A percentile compares a stretch with the other conserved stretches of the same genome.
Conservation (phyloP, 139 green algal species). For the Pedinophyceae sp. region DNA sequence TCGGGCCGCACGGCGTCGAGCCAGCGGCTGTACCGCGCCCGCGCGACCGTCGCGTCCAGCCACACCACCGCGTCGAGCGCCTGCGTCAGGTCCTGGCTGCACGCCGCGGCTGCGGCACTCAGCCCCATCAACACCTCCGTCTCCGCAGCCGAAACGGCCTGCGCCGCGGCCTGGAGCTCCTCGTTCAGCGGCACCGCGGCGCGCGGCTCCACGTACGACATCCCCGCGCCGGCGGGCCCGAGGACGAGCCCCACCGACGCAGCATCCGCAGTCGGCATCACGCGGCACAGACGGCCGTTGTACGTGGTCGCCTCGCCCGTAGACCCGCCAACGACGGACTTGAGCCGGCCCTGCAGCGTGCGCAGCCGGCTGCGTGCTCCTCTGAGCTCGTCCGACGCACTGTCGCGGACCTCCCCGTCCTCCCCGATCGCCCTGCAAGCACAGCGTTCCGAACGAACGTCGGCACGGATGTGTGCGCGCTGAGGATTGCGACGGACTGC, state of each 20-base stretch:
- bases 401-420: conserved; percentile 27
- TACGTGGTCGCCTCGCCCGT: conserved; percentile 45
- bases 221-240: conserved; percentile 11
- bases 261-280: conserved; percentile 16
- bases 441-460: conserved; percentile 6
- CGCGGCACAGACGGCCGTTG: conserved; percentile 47
- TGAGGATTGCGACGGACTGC: conserved; percentile 3
- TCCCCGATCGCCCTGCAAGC: conserved; percentile 17
- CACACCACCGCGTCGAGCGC: conserved; percentile 26
- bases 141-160: conserved; percentile 42
- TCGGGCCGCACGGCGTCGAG: conserved; percentile 34
- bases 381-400: conserved; percentile 39
- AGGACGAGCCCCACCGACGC: conserved; percentile 18
- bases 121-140: conserved; percentile 59
- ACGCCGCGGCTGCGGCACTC: conserved; percentile 23
- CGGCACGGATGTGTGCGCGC: background rate
- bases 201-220: conserved; percentile 47
- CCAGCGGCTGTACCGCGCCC: conserved; percentile 45
- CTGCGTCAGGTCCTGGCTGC: conserved; percentile 9
- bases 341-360: conserved; percentile 26
- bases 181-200: conserved; percentile 62
- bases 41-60: conserved; percentile 40
- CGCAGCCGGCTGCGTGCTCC: conserved; percentile 21
- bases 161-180: conserved; percentile 41
- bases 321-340: conserved; percentile 33